A percentile compares a stretch with the other conserved stretches of the same genome.
phyloP scores from a whole-genome alignment of 371 early-diverging fungal species.

The Mucor indicus region DNA sequence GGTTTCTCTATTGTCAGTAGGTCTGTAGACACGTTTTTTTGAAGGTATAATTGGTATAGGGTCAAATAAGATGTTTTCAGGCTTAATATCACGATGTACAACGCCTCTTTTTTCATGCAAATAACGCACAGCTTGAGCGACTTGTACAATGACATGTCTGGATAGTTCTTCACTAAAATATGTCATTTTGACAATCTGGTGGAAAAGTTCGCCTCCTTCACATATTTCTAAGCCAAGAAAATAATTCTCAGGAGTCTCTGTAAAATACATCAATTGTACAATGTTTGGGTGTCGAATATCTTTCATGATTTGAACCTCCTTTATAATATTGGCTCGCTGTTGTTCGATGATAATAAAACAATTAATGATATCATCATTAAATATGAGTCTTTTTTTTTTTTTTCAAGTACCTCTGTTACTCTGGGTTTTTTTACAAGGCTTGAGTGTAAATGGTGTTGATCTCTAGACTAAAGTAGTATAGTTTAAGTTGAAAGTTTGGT shows the following conservation, averaged over 20 bases:
- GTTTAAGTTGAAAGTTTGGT: too few species aligned
- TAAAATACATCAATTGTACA: constrained; percentile 61
- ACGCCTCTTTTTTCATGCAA: constrained; percentile 86
- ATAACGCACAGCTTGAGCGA: constrained; percentile 85
- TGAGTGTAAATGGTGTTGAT: constrained; percentile 23
- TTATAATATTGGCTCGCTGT: constrained; percentile 70
- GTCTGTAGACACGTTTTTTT: constrained; percentile 17
- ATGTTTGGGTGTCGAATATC: constrained; percentile 75
- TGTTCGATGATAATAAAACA: too few species aligned
- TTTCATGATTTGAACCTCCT: constrained; percentile 83
- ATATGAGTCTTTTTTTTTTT: neutral
- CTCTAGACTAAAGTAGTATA: constrained; percentile 22
- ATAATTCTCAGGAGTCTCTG: constrained; percentile 54
- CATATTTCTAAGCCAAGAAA: constrained; percentile 84
- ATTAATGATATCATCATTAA: too few species aligned
- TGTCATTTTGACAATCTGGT: constrained; percentile 76
- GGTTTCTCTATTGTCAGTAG: constrained; percentile 55
- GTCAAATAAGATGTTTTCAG: constrained; percentile 90
- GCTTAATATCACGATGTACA: constrained; percentile 96
- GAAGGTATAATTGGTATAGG: constrained; percentile 63
- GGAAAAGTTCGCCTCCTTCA: constrained; percentile 85
- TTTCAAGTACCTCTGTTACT: constrained; percentile 36
- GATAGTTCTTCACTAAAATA: constrained; percentile 77
- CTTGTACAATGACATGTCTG: constrained; percentile 83
- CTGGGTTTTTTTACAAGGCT: constrained; percentile 24